Evolutionary conservation across 192 early-diverging fungal species (phyloP), one percentile per base, ranked within the genome.

Genomic region (Backusella morwellensis): DNA sequence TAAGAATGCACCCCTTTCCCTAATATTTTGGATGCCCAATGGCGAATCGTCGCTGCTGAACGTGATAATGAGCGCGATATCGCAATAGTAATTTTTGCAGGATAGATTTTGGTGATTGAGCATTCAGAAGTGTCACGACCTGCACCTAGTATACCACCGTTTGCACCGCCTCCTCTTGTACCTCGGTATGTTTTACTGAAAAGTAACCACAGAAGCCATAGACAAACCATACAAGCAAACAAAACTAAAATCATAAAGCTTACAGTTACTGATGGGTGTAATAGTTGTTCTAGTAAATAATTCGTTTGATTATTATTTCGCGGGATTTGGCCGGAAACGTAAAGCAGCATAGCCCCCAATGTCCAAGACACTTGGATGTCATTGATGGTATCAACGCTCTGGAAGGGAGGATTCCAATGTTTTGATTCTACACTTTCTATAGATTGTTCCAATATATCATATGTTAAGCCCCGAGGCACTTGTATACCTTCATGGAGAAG

Each of bases 401-500:
- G 90, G 66, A 97, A 95, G 0, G 87, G 84, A 5, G 89, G 81
- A 11, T 68, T 44, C 83, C 83, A 85, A 74, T 86, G 82, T 73
- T 87, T 87, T 35, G 78, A 79, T 41, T 78, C 78, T 11, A 83
- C 79, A 21, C 81, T 80, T 52, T 85, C 81, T 17, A 83, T 86
- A 5, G 85, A 81, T 75, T 86, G 81, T 26, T 85, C 85, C 34
- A 82, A 68, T 5, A 83, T 75, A 21, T 75, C 83, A 29, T 69
- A 56, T 52, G 80, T 79, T 6, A 78, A 54, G 1, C 72, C 66
- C 12, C 88, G 85, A 0, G 97, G 95, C 21, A 97, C 81, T 3
- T 93, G 93, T 75, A 99, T 92, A 19, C 98, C 98, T 6, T 90
- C 91, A 80, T 98, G 97, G 68, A 99, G 77, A 3, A 99, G 89